Percentiles rank a stretch among this genome's conserved stretches.
Conservation (phyloP, 208 protist species). For the Leishmania gerbilli region DNA sequence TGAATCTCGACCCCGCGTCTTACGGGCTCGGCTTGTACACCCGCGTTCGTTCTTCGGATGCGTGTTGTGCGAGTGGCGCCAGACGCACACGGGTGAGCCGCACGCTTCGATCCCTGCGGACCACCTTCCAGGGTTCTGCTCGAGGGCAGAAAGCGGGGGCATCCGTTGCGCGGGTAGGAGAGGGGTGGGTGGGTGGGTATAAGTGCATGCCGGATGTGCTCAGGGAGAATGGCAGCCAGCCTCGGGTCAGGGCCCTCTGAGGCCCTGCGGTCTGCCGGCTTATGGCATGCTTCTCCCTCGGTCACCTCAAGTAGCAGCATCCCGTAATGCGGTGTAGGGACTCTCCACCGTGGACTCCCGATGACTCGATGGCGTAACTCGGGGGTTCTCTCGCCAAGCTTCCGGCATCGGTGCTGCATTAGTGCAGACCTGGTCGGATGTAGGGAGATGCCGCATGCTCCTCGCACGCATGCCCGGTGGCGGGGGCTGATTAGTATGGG, state of each 20-base stretch:
- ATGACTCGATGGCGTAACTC: background rate
- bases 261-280: too few relatives aligned
- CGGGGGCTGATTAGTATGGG: background rate
- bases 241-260: background rate
- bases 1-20: too few relatives aligned
- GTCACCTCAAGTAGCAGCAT: background rate
- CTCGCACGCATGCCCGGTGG: background rate
- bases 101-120: too few relatives aligned
- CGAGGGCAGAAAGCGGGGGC: too few relatives aligned
- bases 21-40: too few relatives aligned
- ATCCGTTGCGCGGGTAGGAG: background rate
- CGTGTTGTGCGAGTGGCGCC: too few relatives aligned
- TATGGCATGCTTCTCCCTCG: too few relatives aligned
- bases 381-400: background rate
- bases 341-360: background rate
- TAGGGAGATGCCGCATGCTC: background rate
- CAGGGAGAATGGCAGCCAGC: background rate
- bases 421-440: background rate
- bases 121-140: too few relatives aligned
- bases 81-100: too few relatives aligned
- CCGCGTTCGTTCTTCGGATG: too few relatives aligned
- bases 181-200: too few relatives aligned
- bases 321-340: background rate
- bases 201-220: background rate
- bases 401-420: background rate